phyloP scores from a whole-genome alignment of 108 stramenopile genomes.

The Nitzschia inconspicua region DNA sequence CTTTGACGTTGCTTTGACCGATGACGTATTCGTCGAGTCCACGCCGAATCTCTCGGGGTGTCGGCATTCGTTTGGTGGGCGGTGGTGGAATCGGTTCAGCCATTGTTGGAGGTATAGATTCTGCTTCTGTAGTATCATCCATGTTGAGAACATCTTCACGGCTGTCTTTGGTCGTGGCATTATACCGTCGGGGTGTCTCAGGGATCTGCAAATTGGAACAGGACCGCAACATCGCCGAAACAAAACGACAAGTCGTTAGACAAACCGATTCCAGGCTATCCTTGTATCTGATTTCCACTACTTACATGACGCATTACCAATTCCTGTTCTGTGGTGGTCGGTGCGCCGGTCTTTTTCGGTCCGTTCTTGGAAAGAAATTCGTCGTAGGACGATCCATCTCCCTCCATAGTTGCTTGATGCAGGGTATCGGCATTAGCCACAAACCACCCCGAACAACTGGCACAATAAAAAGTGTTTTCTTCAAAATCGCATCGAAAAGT shows the following conservation, averaged over 20 bases:
- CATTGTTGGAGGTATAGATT: background rate
- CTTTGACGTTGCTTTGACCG: constrained; percentile 93
- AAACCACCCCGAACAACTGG: constrained; percentile 86
- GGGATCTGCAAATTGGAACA: constrained; percentile 11
- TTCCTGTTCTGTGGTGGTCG: constrained; percentile 15
- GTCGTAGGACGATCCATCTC: constrained; percentile 4
- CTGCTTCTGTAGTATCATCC: background rate
- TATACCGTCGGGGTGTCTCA: constrained; percentile 9
- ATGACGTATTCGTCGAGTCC: constrained; percentile 94
- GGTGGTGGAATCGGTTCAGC: constrained; percentile 5
- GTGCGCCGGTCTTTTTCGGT: background rate
- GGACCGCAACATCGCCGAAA: background rate
- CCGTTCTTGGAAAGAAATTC: constrained; percentile 16
- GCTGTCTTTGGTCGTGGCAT: constrained; percentile 5
- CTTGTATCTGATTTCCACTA: background rate
- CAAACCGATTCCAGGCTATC: too few relatives aligned
- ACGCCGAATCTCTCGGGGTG: constrained; percentile 77
- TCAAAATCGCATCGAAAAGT: constrained; percentile 66
- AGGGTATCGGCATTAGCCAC: constrained; percentile 18
- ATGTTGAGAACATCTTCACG: background rate
- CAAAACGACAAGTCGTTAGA: background rate
- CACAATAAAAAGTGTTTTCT: constrained; percentile 83
- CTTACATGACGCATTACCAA: constrained; percentile 78
- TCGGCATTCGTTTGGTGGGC: constrained; percentile 48
- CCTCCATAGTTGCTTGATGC: background rate